Evolutionary conservation across 176 grass and related monocot genomes (phyloP).

Genomic region (Musa acuminata): DNA sequence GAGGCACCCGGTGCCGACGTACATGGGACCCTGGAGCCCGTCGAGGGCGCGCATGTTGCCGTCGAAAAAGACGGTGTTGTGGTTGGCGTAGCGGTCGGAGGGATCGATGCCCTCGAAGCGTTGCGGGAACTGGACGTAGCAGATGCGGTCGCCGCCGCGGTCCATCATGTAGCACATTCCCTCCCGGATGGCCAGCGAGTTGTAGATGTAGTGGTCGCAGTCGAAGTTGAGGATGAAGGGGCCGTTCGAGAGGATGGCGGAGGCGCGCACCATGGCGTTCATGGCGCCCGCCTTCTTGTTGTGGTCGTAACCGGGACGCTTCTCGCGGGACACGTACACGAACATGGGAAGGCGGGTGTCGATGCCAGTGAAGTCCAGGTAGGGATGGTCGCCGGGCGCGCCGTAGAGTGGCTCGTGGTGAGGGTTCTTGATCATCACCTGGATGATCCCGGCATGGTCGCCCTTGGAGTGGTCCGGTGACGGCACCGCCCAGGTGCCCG

Average conservation of each 20-base stretch:
- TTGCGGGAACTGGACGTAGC: slow-evolving; percentile 58
- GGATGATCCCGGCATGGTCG: slow-evolving; percentile 71
- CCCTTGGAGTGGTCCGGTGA: slow-evolving; percentile 71
- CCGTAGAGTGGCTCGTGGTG: slow-evolving; percentile 26
- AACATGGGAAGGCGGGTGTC: slow-evolving; percentile 77
- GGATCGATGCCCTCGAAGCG: slow-evolving; percentile 47
- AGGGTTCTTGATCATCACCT: slow-evolving; percentile 51
- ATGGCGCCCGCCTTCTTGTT: slow-evolving; percentile 96
- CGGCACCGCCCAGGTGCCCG: slow-evolving; percentile 55
- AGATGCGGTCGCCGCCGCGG: slow-evolving; percentile 67
- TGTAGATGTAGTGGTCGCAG: slow-evolving; percentile 97
- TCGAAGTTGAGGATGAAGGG: slow-evolving; percentile 98
- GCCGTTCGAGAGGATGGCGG: slow-evolving; percentile 76
- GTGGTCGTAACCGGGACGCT: slow-evolving; percentile 73
- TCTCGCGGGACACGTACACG: slow-evolving; percentile 82
- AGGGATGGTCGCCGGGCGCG: slow-evolving; percentile 33
- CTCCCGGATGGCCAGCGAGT: slow-evolving; percentile 59
- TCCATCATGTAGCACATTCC: slow-evolving; percentile 94
- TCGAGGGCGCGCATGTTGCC: slow-evolving; percentile 56
- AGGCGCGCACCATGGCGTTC: slow-evolving; percentile 84
- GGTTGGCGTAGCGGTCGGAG: slow-evolving; percentile 45
- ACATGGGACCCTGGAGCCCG: slow-evolving; percentile 48
- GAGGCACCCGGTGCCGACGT: slow-evolving; percentile 47
- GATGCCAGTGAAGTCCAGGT: slow-evolving; percentile 58
- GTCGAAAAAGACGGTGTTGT: slow-evolving; percentile 87